phyloP scores from a whole-genome alignment of 139 green algal species.

The Chlamydomonas schloesseri region DNA sequence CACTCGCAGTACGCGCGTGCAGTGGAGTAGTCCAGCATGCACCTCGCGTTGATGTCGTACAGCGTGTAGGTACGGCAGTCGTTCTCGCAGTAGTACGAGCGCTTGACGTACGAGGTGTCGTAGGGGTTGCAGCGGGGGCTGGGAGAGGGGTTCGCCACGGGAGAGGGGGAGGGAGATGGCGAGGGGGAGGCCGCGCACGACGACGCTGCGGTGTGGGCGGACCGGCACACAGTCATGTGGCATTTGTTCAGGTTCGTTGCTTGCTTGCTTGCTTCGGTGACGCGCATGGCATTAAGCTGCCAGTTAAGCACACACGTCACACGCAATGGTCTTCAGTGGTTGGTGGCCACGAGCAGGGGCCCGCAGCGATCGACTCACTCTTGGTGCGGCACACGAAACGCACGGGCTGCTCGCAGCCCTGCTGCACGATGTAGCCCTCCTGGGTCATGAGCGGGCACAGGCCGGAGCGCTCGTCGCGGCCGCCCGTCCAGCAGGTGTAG shows the following conservation, averaged over 20 bases:
- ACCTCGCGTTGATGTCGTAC: slow-evolving; percentile 23
- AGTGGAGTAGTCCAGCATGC: slow-evolving; percentile 2
- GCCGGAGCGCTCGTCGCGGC: neutral
- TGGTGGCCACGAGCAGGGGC: too few relatives aligned
- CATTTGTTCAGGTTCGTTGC: too few relatives aligned
- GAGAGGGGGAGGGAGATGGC: too few relatives aligned
- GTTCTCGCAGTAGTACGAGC: neutral
- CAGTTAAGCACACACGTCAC: neutral
- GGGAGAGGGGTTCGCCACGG: neutral
- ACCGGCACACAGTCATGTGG: neutral
- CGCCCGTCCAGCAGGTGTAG: slow-evolving; percentile 15
- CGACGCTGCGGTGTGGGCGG: neutral
- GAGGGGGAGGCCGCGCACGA: neutral
- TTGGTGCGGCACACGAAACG: slow-evolving; percentile 11
- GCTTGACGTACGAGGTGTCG: neutral
- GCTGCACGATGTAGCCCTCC: neutral
- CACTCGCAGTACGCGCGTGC: neutral
- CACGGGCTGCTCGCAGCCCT: neutral
- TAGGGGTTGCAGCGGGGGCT: neutral
- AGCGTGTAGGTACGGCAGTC: slow-evolving; percentile 19
- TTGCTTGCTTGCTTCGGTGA: too few relatives aligned
- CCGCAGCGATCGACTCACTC: neutral
- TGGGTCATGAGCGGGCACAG: neutral
- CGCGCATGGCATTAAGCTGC: too few relatives aligned
- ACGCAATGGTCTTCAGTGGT: too few relatives aligned